phyloP scores from a whole-genome alignment of 2,329 filamentous ascomycete species.

The Botryotinia calthae region DNA sequence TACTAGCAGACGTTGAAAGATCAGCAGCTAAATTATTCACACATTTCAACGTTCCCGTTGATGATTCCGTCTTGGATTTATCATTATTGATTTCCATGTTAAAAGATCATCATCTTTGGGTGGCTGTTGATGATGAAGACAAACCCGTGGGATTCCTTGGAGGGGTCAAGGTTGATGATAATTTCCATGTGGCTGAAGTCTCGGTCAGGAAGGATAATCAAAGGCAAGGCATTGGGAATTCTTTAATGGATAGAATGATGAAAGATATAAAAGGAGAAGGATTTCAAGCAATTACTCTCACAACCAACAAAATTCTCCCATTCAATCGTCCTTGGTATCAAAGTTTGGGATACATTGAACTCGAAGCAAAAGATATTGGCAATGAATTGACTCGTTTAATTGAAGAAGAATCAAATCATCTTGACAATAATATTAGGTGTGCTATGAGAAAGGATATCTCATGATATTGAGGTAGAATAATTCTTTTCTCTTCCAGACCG shows the following conservation, averaged over 20 bases:
- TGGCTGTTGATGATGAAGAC: conserved; percentile 33
- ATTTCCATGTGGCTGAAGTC: conserved; percentile 37
- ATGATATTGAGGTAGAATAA: not conserved
- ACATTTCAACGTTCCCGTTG: conserved; percentile 29
- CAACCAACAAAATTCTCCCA: conserved; percentile 34
- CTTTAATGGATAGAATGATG: conserved; percentile 34
- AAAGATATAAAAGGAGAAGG: conserved; percentile 32
- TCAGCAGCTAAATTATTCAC: conserved; percentile 36
- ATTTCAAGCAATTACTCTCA: conserved; percentile 34
- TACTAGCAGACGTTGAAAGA: conserved; percentile 34
- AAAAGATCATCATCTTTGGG: conserved; percentile 34
- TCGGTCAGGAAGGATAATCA: conserved; percentile 35
- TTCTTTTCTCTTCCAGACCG: not conserved
- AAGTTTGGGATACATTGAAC: conserved; percentile 34
- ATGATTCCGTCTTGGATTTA: conserved; percentile 31
- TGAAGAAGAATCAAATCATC: conserved; percentile 1
- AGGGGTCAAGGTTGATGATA: conserved; percentile 33
- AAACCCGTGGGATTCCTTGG: conserved; percentile 36
- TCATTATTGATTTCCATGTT: conserved; percentile 28
- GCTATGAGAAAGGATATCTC: conserved; percentile 15
- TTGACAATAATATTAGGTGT: conserved; percentile 1
- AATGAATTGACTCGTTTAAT: conserved; percentile 9
- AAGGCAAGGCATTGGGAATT: conserved; percentile 35
- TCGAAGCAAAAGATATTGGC: conserved; percentile 27
- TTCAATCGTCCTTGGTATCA: conserved; percentile 38